Evolutionary conservation across 2,329 filamentous ascomycete genomes (phyloP).

Genomic region (Alternaria consortialis): DNA sequence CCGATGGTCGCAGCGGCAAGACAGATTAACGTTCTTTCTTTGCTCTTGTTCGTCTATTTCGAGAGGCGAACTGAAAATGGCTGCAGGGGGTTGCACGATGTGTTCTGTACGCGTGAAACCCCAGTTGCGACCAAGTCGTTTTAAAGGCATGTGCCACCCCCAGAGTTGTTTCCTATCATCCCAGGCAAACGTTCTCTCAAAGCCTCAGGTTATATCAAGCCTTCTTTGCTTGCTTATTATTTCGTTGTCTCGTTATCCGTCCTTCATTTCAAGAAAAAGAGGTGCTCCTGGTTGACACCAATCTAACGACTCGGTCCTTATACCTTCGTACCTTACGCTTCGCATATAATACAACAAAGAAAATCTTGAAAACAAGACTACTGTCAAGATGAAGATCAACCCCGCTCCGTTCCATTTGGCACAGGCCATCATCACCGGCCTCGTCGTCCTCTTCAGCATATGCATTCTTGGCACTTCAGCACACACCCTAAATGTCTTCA

Average conservation of each 20-base stretch:
- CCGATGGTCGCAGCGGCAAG: constrained; percentile 30
- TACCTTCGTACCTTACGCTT: constrained; percentile 8
- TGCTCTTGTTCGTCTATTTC: constrained; percentile 18
- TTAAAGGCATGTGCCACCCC: constrained; percentile 44
- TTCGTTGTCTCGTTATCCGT: constrained; percentile 29
- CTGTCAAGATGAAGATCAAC: constrained; percentile 48
- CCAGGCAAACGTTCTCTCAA: constrained; percentile 22
- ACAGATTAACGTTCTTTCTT: constrained; percentile 28
- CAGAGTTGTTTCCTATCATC: constrained; percentile 26
- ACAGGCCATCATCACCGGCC: constrained; percentile 44
- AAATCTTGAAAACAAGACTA: not conserved
- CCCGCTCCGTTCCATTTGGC: constrained; percentile 48
- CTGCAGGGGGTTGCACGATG: constrained; percentile 17
- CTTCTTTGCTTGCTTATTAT: constrained; percentile 15
- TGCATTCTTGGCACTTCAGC: constrained; percentile 56
- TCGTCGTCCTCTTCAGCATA: constrained; percentile 53
- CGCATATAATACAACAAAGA: constrained; percentile 2
- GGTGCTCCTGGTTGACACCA: constrained; percentile 44
- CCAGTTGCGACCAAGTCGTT: constrained; percentile 41
- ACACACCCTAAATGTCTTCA: constrained; percentile 56
- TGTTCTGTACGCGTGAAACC: constrained; percentile 39
- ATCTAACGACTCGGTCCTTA: constrained; percentile 9
- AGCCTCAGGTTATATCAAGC: constrained; percentile 27
- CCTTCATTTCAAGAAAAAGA: constrained; percentile 33
- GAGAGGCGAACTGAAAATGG: constrained; percentile 8